Evolutionary conservation across 1,139 yeast genomes (phyloP), one percentile per base, ranked within the genome.

Genomic region (Candida labiduridarum): DNA sequence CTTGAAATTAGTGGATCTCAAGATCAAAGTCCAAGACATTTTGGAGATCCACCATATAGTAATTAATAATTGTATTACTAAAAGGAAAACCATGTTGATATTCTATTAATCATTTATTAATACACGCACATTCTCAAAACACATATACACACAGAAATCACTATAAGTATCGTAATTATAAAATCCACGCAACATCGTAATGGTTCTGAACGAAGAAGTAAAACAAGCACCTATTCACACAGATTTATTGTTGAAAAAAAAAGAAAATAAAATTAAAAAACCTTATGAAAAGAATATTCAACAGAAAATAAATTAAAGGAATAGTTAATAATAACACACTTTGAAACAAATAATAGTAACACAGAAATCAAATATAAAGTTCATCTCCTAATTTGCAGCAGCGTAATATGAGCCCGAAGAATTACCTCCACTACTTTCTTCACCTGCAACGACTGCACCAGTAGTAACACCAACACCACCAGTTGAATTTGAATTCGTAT

Each of bases 381-480:
- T 19, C 4, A 4, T 19, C 22, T 19, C 11, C 22, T 14, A 41
- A 41, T 41, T 29, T 1, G 40, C 40, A 27, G 19, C 8, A 9
- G 47, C n/a, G 14, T 45, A 45, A 22, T 38, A 45, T 10, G 47
- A 39, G 2, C 47, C 38, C 12, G 43, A 5, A 9, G 39, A 14
- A 22, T 27, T 39, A 5, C 44, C 44, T 16, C 36, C 43, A 30
- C 9, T 15, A 16, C 42, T 7, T 15, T 39, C 42, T 8, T 39
- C 47, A 29, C 18, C 15, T 36, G 42, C 31, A 16, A 36, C 9
- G 12, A 30, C 44, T 7, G 31, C 25, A 6, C 48, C 27, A 2
- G 49, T 44, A 19, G 49, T 36, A 29, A 25, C 38, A 19, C 41
- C 36, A 29, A 36, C 35, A 16, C 34, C 44, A 33, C n/a, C 38